Evolutionary conservation across 2,329 filamentous ascomycete genomes (phyloP).

Genomic region (Cladophialophora chaetospira): DNA sequence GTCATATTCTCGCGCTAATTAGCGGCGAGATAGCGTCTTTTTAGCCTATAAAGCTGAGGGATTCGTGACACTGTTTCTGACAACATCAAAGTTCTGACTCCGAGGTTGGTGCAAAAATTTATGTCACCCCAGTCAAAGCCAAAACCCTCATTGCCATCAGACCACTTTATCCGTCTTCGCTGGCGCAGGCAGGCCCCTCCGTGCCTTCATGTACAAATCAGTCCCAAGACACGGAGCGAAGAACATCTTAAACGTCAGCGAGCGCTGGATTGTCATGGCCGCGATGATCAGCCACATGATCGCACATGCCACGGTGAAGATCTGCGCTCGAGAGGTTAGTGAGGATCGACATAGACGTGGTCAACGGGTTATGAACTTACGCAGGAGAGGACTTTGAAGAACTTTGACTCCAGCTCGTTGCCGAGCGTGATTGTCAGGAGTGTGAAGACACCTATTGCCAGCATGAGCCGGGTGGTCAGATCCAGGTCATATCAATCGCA

Average conservation of each 20-base stretch:
- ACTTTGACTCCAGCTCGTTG: conserved; percentile 54
- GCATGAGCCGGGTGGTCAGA: too few relatives aligned
- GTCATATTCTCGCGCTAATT: too few relatives aligned
- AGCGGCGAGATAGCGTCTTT: too few relatives aligned
- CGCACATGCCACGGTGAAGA: not conserved
- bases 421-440: conserved; percentile 46
- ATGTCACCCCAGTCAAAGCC: not conserved
- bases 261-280: conserved; percentile 50
- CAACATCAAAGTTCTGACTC: too few relatives aligned
- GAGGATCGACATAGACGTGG: not conserved
- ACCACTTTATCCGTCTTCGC: not conserved
- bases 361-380: conserved; percentile 41
- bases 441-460: conserved; percentile 1
- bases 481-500: too few relatives aligned
- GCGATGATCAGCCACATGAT: conserved; percentile 59
- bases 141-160: not conserved
- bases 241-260: conserved; percentile 53
- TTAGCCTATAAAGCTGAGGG: too few relatives aligned
- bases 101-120: too few relatives aligned
- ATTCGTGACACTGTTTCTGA: too few relatives aligned
- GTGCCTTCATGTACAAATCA: conserved; percentile 27
- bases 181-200: not conserved
- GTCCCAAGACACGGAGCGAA: conserved; percentile 54
- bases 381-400: conserved; percentile 55
- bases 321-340: not conserved